phyloP scores from a whole-genome alignment of 768 basidiomycete species.

The Trametes punicea region DNA sequence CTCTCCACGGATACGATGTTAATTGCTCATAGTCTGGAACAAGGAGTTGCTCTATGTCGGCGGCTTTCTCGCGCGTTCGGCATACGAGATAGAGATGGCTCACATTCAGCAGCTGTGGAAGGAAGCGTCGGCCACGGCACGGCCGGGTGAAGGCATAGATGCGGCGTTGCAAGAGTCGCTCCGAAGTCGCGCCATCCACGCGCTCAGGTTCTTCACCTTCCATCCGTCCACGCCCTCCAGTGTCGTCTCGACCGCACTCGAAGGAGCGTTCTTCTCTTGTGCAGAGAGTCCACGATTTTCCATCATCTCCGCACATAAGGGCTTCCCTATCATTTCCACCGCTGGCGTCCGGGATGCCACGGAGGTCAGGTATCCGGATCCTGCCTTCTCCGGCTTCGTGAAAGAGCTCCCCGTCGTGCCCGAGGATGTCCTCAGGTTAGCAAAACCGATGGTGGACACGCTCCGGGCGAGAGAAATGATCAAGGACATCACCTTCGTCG shows the following conservation, averaged over 20 bases:
- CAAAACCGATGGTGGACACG: slow-evolving; percentile 55
- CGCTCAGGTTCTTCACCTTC: slow-evolving; percentile 88
- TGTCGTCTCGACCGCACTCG: slow-evolving; percentile 68
- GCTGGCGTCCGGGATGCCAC: slow-evolving; percentile 63
- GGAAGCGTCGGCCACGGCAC: slow-evolving; percentile 34
- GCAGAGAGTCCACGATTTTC: slow-evolving; percentile 26
- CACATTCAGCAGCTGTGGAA: slow-evolving; percentile 61
- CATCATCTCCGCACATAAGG: slow-evolving; percentile 19
- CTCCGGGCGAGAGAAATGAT: slow-evolving; percentile 65
- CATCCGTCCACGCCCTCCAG: slow-evolving; percentile 82
- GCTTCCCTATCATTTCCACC: slow-evolving; percentile 72
- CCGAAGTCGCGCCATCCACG: slow-evolving; percentile 64
- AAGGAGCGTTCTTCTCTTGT: slow-evolving; percentile 77
- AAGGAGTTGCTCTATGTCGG: slow-evolving; percentile 82
- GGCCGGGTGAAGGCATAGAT: slow-evolving; percentile 3
- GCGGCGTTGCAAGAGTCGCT: slow-evolving; percentile 49
- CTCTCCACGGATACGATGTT: background rate
- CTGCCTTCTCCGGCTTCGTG: slow-evolving; percentile 69
- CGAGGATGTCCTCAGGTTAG: slow-evolving; percentile 50
- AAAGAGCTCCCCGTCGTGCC: slow-evolving; percentile 76
- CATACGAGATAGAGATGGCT: slow-evolving; percentile 80
- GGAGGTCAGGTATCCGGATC: slow-evolving; percentile 72
- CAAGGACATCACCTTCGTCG: slow-evolving; percentile 71
- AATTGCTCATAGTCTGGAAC: slow-evolving; percentile 68
- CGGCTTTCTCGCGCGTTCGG: slow-evolving; percentile 75